phyloP scores from a whole-genome alignment of 768 basidiomycete species.

The Naganishia vaughanmartiniae region DNA sequence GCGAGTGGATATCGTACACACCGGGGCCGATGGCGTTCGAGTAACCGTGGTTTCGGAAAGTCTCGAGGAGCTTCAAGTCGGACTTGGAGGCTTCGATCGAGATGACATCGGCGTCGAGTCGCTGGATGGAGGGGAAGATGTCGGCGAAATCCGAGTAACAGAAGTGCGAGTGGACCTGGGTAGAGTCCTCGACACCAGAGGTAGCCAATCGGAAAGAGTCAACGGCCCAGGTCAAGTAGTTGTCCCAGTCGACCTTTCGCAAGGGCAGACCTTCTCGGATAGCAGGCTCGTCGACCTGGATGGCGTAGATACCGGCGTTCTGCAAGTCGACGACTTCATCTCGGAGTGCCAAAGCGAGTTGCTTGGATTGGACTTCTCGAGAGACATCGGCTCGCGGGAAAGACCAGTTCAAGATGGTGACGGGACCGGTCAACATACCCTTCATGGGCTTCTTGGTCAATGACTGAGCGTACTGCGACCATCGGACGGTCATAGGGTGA shows the following conservation, averaged over 20 bases:
- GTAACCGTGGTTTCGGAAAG: conserved; percentile 93
- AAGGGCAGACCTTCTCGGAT: conserved; percentile 99
- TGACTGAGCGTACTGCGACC: conserved; percentile 95
- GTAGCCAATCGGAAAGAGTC: conserved; percentile 98
- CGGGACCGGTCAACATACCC: conserved; percentile 98
- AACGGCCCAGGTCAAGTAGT: conserved; percentile 95
- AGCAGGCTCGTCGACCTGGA: conserved; percentile 99
- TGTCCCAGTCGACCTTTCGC: conserved; percentile 92
- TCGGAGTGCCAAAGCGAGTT: conserved; percentile 93
- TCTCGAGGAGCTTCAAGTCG: conserved; percentile 93
- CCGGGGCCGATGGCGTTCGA: conserved; percentile 96
- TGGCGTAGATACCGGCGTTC: conserved; percentile 91
- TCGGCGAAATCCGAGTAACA: conserved; percentile 87
- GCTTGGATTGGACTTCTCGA: conserved; percentile 95
- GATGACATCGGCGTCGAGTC: conserved; percentile 97
- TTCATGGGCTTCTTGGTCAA: conserved; percentile 93
- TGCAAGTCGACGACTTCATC: conserved; percentile 97
- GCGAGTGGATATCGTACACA: conserved; percentile 99
- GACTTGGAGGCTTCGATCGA: conserved; percentile 97
- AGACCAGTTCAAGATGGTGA: conserved; percentile 97
- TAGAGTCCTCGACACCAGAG: conserved; percentile 86
- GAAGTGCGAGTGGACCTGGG: conserved; percentile 91
- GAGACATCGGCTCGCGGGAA: conserved; percentile 99
- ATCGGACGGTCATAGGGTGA: conserved; percentile 86
- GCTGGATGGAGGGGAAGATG: conserved; percentile 95